Conservation (phyloP, 2,329 filamentous ascomycete genomes). For the Colletotrichum abscissum region DNA sequence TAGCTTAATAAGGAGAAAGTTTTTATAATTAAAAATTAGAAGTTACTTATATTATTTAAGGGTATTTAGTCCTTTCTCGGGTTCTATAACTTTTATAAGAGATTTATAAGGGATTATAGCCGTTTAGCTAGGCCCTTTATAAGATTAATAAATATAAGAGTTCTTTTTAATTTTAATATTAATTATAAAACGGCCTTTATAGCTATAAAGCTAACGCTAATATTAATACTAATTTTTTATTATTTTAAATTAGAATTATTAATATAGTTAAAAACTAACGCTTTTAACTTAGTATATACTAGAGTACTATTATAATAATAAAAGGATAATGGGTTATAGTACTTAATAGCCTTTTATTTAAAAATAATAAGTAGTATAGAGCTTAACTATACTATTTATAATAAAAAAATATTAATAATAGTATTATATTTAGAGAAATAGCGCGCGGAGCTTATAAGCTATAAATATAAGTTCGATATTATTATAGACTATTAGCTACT, state of each 20-base stretch:
- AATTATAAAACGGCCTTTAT: fast-evolving
- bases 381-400: too few relatives aligned
- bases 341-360: too few relatives aligned
- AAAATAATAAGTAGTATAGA: too few relatives aligned
- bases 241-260: fast-evolving
- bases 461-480: too few relatives aligned
- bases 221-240: too few relatives aligned
- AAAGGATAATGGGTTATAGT: fast-evolving
- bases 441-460: fast-evolving
- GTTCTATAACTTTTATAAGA: too few relatives aligned
- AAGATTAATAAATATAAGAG: fast-evolving
- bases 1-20: too few relatives aligned
- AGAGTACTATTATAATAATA: fast-evolving
- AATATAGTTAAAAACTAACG: fast-evolving
- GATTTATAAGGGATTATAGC: fast-evolving
- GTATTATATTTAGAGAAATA: fast-evolving
- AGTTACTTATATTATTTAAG: too few relatives aligned
- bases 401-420: too few relatives aligned
- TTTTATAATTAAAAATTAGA: too few relatives aligned
- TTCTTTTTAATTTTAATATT: too few relatives aligned
- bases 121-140: fast-evolving
- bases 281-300: fast-evolving
- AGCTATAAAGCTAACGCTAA: fast-evolving
- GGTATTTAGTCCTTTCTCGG: fast-evolving
- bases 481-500: too few relatives aligned